Percentiles rank a stretch among this genome's conserved stretches.
Evolutionary conservation across 2,329 filamentous ascomycete genomes (phyloP).

Genomic region (Aureobasidium sp.): DNA sequence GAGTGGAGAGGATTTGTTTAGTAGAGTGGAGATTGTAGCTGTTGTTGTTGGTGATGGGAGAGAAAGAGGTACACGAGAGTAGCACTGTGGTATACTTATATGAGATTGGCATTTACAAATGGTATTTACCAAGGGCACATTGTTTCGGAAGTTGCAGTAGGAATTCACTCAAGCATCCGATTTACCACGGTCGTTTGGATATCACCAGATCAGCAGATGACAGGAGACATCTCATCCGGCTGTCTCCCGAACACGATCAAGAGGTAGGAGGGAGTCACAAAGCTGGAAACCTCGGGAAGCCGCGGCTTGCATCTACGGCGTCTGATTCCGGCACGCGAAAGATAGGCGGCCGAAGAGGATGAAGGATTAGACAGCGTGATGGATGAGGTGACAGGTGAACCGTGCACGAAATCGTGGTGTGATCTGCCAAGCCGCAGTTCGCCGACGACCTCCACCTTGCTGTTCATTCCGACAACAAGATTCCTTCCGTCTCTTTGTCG

Average conservation of each 20-base stretch:
- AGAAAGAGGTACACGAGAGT: constrained; percentile 7
- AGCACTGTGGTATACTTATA: constrained; percentile 13
- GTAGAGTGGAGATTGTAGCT: no score
- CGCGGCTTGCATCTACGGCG: neutral
- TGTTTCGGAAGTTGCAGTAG: neutral
- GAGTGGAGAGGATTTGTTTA: neutral
- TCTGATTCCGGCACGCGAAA: neutral
- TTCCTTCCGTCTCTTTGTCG: no score
- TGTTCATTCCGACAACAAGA: no score
- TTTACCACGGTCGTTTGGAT: neutral
- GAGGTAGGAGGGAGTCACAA: neutral
- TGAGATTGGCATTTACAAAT: no score
- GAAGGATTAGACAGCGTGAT: constrained; percentile 6
- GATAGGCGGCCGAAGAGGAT: neutral
- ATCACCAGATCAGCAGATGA: constrained; percentile 20
- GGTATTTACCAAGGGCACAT: no score
- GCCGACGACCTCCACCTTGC: neutral
- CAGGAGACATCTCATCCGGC: neutral
- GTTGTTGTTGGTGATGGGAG: constrained; percentile 9
- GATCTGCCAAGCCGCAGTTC: constrained; percentile 15
- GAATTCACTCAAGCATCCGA: neutral
- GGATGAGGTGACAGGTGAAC: constrained; percentile 13
- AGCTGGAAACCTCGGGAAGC: neutral
- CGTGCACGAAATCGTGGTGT: constrained; percentile 10
- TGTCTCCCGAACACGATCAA: neutral